Base-by-base conservation (phyloP, 1,284 basidiomycete genomes). In the Boletus smithii region DNA sequence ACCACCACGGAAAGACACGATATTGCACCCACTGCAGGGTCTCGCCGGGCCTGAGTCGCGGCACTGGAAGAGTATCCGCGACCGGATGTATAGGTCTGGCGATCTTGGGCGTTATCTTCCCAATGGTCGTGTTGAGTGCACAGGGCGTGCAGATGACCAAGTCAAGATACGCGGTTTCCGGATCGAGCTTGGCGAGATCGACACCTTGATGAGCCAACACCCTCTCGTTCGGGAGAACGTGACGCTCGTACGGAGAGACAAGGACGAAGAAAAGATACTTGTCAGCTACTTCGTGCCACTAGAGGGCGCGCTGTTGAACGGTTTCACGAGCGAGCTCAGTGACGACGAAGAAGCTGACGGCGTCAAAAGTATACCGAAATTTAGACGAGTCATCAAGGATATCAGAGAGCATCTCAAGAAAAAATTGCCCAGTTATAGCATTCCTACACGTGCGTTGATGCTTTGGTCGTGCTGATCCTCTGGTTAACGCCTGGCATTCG, bases 91-190 rank as follows among this genome's bases (percentile, higher is more conserved):
- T 71, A 84, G 92, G 54, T 95, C 93, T 22, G 97, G 97, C 26
- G 97, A 99, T 70, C 76, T 99, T 2, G 97, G 97, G 3, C 82
- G 97, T 13, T 99, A 99, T 71, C 75, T 91, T 24, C 92, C 97
- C 2, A 83, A 92, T 64, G 97, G 97, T 4, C 85, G 82, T 32
- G 97, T 99, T 14, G 97, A 99, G 67, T 99, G 97, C 69, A 95
- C 92, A 0, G 97, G 97, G 9, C 85, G 97, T 41, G 95, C 95
- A 5, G 97, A 99, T 66, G 97, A 99, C 66, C 97, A 99, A 68
- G 92, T 99, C 73, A 99, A 99, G 75, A 99, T 99, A 68, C 91
- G 97, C 53, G 97, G 97, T 7, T 99, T 99, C 85, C 80, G 97
- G 29, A 99, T 99, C 65, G 97, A 99, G 71, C 80, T 99, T 6